Percentiles rank a stretch among this genome's conserved stretches.
These are phyloP conservation scores for Moesziomyces aphidis DNA, from an alignment of 1,284 basidiomycete genomes.

Conservation along the genomic window DNA sequence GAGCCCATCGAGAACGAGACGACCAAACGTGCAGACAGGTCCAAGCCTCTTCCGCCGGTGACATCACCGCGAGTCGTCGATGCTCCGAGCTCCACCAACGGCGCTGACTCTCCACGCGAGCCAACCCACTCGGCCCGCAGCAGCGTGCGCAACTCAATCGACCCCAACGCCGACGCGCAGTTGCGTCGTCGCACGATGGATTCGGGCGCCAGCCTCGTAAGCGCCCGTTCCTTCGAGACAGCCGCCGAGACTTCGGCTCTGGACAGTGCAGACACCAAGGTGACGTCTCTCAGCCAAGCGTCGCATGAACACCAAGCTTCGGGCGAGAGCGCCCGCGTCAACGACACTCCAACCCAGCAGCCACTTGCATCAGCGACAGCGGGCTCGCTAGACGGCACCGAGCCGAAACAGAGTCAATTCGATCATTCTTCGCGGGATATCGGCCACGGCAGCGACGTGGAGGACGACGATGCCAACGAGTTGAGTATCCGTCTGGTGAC, in stretches of 20 bases:
- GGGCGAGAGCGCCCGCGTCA: not conserved
- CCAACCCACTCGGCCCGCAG: slow-evolving; percentile 9
- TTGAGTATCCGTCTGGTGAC: slow-evolving; percentile 51
- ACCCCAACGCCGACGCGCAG: slow-evolving; percentile 7
- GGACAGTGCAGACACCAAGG: slow-evolving; percentile 23
- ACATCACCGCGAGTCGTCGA: not conserved
- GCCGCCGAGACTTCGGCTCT: slow-evolving; percentile 41
- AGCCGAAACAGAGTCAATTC: not conserved
- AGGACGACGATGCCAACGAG: slow-evolving; percentile 13
- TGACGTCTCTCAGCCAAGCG: slow-evolving; percentile 9
- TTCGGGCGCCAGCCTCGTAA: slow-evolving; percentile 43
- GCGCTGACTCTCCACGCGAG: slow-evolving; percentile 14
- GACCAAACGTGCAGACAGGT: not conserved
- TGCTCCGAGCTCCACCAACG: not conserved
- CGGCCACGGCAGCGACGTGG: not conserved
- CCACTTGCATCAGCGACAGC: not conserved
- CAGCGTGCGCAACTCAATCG: slow-evolving; percentile 32
- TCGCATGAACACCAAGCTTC: slow-evolving; percentile 1
- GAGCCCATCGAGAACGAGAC: not conserved
- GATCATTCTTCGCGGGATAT: not conserved
- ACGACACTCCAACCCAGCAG: slow-evolving; percentile 1
- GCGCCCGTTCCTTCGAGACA: slow-evolving; percentile 50
- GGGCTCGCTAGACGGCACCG: not conserved
- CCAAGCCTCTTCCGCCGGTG: slow-evolving; percentile 2
- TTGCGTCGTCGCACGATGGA: slow-evolving; percentile 22